Percentiles rank a stretch among this genome's conserved stretches.
Evolutionary conservation across 1,284 basidiomycete genomes (phyloP).

Genomic region (Ceratobasidium papillatum): DNA sequence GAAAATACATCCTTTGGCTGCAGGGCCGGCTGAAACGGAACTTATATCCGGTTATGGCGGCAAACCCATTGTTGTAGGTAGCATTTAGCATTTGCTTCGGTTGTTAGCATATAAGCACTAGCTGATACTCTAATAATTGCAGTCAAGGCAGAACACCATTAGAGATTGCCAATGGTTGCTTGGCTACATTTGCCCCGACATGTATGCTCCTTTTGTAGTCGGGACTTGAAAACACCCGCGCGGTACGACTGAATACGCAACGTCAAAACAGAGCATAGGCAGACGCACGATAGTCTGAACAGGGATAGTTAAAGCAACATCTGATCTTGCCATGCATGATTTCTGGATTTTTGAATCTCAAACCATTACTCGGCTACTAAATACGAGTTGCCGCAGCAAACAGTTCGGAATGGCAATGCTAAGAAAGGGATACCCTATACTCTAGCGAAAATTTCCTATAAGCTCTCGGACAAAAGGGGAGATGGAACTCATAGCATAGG

Average conservation of each 20-base stretch:
- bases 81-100: not conserved
- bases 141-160: too few relatives aligned
- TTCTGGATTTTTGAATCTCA: not conserved
- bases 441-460: not conserved
- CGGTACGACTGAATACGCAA: not conserved
- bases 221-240: not conserved
- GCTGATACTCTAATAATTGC: too few relatives aligned
- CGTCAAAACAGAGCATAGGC: not conserved
- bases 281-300: not conserved
- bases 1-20: not conserved
- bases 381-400: not conserved
- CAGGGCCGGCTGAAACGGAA: not conserved
- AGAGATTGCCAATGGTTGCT: not conserved
- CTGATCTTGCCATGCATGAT: not conserved
- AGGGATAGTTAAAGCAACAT: not conserved
- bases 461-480: not conserved
- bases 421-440: not conserved
- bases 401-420: not conserved
- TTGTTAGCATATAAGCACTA: not conserved
- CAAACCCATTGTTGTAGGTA: not conserved
- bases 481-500: not conserved
- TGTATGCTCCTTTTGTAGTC: not conserved
- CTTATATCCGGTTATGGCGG: not conserved
- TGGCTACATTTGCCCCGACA: not conserved
- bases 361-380: not conserved